These are phyloP conservation scores for Skeletonema tropicum DNA, from an alignment of 108 stramenopile genomes.

Conservation along the genomic window DNA sequence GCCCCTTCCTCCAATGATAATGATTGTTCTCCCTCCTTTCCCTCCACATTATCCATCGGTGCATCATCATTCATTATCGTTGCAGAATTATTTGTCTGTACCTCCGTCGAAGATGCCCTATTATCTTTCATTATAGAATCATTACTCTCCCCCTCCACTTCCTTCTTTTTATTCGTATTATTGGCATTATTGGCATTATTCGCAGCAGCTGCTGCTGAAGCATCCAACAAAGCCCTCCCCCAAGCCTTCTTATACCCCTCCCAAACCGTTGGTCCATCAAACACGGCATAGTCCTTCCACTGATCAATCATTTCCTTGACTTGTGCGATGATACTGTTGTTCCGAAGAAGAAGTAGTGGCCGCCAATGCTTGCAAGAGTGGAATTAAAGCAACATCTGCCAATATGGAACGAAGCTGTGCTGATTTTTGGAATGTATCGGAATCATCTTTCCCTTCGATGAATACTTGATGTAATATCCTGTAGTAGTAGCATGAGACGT, in stretches of 20 bases:
- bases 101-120: not conserved
- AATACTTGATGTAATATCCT: constrained; percentile 54
- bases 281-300: constrained; percentile 69
- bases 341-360: too few relatives aligned
- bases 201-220: too few relatives aligned
- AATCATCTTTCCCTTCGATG: constrained; percentile 18
- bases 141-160: not conserved
- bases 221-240: constrained; percentile 15
- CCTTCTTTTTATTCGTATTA: too few relatives aligned
- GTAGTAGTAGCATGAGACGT: constrained; percentile 54
- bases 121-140: not conserved
- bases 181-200: too few relatives aligned
- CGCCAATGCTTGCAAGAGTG: constrained; percentile 27
- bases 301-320: constrained; percentile 31
- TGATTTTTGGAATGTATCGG: constrained; percentile 47
- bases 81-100: too few relatives aligned
- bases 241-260: constrained; percentile 36
- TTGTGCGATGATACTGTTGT: not conserved
- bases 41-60: constrained; percentile 4
- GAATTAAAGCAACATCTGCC: constrained; percentile 58
- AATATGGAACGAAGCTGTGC: constrained; percentile 53
- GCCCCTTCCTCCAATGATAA: not conserved
- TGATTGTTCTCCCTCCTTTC: not conserved
- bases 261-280: constrained; percentile 70
- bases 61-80: not conserved